Evolutionary conservation across 768 basidiomycete genomes (phyloP).

Genomic region (Dictyophora rubrovolvata): DNA sequence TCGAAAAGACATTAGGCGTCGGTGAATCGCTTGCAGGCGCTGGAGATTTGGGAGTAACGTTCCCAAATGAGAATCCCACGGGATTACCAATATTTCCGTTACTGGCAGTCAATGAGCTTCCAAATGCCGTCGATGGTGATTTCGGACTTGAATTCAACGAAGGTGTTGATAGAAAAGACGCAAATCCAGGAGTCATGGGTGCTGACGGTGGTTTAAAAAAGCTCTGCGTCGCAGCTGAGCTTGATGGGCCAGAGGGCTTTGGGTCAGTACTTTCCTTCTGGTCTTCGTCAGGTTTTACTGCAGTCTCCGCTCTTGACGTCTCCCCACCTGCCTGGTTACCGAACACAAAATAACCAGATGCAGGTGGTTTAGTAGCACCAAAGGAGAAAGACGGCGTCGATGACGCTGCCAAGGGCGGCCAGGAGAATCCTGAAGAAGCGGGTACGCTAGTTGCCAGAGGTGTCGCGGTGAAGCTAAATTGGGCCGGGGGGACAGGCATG

Average conservation of each 20-base stretch:
- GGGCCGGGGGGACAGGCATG: neutral
- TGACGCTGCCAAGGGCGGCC: neutral
- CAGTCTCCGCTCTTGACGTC: neutral
- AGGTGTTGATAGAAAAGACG: constrained; percentile 16
- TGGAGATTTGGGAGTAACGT: constrained; percentile 20
- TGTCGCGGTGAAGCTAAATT: constrained; percentile 20
- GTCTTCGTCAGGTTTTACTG: neutral
- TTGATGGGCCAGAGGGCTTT: neutral
- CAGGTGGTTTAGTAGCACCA: neutral
- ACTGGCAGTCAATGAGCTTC: constrained; percentile 10
- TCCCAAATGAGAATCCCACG: constrained; percentile 51
- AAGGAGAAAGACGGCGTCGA: constrained; percentile 11
- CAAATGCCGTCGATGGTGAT: neutral
- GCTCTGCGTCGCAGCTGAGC: neutral
- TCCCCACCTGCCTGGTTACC: neutral
- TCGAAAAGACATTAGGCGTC: constrained; percentile 8
- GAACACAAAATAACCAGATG: neutral
- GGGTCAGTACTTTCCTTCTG: neutral
- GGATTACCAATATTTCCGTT: constrained; percentile 51
- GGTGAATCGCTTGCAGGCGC: constrained; percentile 13
- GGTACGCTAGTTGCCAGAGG: constrained; percentile 11
- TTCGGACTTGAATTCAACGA: constrained; percentile 3
- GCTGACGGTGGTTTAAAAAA: neutral
- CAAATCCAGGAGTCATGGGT: neutral
- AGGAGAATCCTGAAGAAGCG: constrained; percentile 10